These are phyloP conservation scores for Fraxinus velutina DNA, from an alignment of 305 asterid genomes.

Conservation along the genomic window DNA sequence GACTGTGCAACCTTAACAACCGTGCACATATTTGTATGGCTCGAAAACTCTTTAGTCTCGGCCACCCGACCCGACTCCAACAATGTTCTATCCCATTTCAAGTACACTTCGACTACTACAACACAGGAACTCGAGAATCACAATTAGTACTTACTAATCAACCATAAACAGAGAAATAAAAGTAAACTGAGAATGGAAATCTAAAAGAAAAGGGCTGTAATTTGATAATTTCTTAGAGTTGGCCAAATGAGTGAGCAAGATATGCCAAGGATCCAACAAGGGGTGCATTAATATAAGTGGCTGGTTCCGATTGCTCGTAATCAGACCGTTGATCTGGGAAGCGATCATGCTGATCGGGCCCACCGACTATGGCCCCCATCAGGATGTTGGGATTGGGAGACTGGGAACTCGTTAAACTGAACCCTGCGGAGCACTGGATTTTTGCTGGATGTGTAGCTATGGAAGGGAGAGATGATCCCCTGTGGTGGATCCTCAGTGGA, in stretches of 20 bases:
- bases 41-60: slow-evolving; percentile 9
- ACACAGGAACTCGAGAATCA: not conserved
- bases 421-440: slow-evolving; percentile 74
- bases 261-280: slow-evolving; percentile 79
- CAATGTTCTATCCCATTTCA: not conserved
- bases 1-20: slow-evolving; percentile 16
- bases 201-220: not conserved
- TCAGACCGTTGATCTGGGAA: slow-evolving; percentile 82
- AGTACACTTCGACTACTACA: not conserved
- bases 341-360: slow-evolving; percentile 77
- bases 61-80: not conserved
- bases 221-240: slow-evolving; percentile 35
- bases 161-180: not conserved
- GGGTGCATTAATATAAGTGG: slow-evolving; percentile 93
- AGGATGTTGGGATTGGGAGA: slow-evolving; percentile 75
- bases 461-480: slow-evolving; percentile 92
- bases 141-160: not conserved
- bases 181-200: not conserved
- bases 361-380: slow-evolving; percentile 82
- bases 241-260: slow-evolving; percentile 92
- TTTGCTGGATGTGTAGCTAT: slow-evolving; percentile 53
- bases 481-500: slow-evolving; percentile 82
- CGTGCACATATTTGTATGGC: slow-evolving; percentile 12
- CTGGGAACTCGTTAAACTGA: slow-evolving; percentile 49
- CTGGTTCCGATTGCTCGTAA: slow-evolving; percentile 92